These are phyloP conservation scores for Rhodotorula sp. DNA, from an alignment of 1,284 basidiomycete species.

Conservation along the genomic window DNA sequence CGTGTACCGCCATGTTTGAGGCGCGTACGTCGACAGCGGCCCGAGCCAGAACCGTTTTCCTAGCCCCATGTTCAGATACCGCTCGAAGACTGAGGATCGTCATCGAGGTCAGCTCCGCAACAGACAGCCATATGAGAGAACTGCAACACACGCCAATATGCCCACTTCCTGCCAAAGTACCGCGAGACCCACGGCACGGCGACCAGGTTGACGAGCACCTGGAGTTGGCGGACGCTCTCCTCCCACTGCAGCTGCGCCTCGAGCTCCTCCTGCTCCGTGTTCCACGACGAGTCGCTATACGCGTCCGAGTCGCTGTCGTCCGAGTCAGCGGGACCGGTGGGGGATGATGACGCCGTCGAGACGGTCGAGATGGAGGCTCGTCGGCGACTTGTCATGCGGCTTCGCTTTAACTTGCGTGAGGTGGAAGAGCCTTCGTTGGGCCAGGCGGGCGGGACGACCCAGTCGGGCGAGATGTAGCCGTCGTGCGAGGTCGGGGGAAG, in stretches of 20 bases:
- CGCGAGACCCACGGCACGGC: conserved; percentile 26
- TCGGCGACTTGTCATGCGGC: no score
- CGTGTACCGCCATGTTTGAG: conserved; percentile 4
- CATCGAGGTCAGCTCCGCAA: not conserved
- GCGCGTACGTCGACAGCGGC: conserved; percentile 3
- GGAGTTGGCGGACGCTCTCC: conserved; percentile 30
- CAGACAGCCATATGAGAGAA: not conserved
- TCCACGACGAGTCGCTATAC: conserved; percentile 11
- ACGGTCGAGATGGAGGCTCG: not conserved
- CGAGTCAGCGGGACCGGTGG: no score
- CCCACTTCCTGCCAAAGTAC: conserved; percentile 34
- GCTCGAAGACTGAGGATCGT: conserved; percentile 25
- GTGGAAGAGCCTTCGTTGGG: not conserved
- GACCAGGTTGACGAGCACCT: conserved; percentile 31
- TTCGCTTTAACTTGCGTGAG: no score
- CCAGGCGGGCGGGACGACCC: conserved; percentile 6
- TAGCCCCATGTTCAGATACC: conserved; percentile 24
- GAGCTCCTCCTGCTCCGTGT: conserved; percentile 5
- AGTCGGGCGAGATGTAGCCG: conserved; percentile 18
- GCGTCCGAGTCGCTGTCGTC: not conserved
- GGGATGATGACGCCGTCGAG: not conserved
- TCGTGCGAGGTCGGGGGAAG: not conserved
- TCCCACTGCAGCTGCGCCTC: conserved; percentile 38
- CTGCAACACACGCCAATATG: conserved; percentile 22
- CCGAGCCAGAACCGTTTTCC: conserved; percentile 29